These are phyloP conservation scores for Gamsiella multidivaricata DNA, from an alignment of 192 early-diverging fungal species.

Conservation along the genomic window DNA sequence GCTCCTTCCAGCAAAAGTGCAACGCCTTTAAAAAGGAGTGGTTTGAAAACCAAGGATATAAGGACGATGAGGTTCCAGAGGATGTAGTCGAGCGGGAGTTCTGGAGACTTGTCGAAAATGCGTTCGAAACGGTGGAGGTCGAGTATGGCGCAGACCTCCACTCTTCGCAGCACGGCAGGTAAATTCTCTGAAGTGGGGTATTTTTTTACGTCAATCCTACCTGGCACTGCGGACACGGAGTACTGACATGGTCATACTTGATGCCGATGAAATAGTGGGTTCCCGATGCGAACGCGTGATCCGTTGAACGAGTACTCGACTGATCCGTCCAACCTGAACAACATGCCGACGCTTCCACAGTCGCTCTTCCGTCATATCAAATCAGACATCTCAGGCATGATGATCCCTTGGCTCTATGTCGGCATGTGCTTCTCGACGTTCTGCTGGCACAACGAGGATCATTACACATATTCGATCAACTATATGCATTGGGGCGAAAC, in stretches of 20 bases:
- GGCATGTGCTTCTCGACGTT: slow-evolving; percentile 97
- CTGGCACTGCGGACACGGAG: no score
- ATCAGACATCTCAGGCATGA: slow-evolving; percentile 96
- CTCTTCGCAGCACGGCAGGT: slow-evolving; percentile 90
- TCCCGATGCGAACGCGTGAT: slow-evolving; percentile 76
- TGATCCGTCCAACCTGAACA: slow-evolving; percentile 90
- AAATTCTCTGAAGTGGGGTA: neutral
- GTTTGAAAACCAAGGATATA: slow-evolving; percentile 68
- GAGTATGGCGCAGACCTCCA: slow-evolving; percentile 98
- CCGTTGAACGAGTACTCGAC: slow-evolving; percentile 73
- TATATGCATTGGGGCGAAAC: slow-evolving; percentile 97
- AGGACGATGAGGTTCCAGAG: slow-evolving; percentile 60
- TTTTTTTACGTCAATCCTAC: no score
- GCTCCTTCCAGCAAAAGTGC: slow-evolving; percentile 81
- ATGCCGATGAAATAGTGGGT: slow-evolving; percentile 69
- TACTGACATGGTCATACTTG: neutral
- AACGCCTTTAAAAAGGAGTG: slow-evolving; percentile 84
- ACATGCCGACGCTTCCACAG: slow-evolving; percentile 82
- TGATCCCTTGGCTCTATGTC: slow-evolving; percentile 97
- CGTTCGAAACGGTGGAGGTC: slow-evolving; percentile 90
- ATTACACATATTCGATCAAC: slow-evolving; percentile 96
- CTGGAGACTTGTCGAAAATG: slow-evolving; percentile 89
- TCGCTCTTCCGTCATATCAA: slow-evolving; percentile 90
- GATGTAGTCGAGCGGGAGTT: slow-evolving; percentile 90
- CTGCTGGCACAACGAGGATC: slow-evolving; percentile 99